Conservation (phyloP, 1,139 yeast genomes). For the Candida frijolesensis region DNA sequence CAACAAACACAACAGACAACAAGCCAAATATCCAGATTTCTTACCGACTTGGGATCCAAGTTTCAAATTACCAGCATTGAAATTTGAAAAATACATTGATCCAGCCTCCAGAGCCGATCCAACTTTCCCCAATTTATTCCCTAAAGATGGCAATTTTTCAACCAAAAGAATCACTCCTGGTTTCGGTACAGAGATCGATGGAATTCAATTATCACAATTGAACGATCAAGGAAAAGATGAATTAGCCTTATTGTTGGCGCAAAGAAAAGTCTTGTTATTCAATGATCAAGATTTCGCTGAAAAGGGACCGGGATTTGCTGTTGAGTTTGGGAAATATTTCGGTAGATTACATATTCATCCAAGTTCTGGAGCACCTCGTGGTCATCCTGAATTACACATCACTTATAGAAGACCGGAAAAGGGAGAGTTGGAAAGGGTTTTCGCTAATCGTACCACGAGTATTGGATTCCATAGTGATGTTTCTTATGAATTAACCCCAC, state of each 20-base stretch:
- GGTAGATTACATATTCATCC: conserved; percentile 39
- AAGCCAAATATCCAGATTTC: conserved; percentile 41
- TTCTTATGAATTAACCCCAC: conserved; percentile 33
- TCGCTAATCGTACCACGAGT: conserved; percentile 20
- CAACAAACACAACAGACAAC: conserved; percentile 29
- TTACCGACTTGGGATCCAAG: conserved; percentile 57
- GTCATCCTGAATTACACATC: conserved; percentile 31
- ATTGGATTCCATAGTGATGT: conserved; percentile 35
- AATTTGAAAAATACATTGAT: conserved; percentile 51
- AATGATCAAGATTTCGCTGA: conserved; percentile 35
- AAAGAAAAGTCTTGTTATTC: conserved; percentile 33
- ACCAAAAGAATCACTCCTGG: conserved; percentile 30
- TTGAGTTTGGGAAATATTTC: conserved; percentile 31
- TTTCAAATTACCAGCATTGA: conserved; percentile 45
- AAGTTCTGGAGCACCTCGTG: conserved; percentile 27
- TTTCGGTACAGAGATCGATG: conserved; percentile 34
- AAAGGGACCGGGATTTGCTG: conserved; percentile 32
- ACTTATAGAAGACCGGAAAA: conserved; percentile 34
- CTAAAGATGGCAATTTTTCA: conserved; percentile 19
- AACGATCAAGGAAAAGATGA: conserved; percentile 35
- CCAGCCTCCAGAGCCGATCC: conserved; percentile 49
- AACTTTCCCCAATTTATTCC: conserved; percentile 28
- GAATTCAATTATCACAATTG: conserved; percentile 34
- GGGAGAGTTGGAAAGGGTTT: conserved; percentile 22
- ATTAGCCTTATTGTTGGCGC: conserved; percentile 33